Conservation (phyloP, 1,284 basidiomycete species). For the Amylostereum chailletii region DNA sequence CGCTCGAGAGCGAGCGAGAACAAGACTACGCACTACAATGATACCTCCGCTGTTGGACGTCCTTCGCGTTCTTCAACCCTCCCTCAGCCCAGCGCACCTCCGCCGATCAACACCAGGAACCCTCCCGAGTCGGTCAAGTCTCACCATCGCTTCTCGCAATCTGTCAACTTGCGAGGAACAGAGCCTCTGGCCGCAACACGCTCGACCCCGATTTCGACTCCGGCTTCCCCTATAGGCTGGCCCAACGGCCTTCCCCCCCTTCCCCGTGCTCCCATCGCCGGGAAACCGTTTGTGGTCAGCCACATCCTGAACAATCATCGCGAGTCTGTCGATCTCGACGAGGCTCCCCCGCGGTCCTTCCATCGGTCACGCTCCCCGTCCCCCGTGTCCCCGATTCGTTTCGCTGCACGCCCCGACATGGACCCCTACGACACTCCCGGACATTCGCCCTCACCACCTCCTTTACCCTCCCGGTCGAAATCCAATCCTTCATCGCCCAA, state of each 20-base stretch:
- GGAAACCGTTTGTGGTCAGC: background rate
- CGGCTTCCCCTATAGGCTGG: conserved; percentile 15
- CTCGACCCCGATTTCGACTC: conserved; percentile 6
- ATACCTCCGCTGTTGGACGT: conserved; percentile 8
- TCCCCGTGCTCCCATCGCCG: conserved; percentile 18
- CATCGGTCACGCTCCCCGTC: background rate
- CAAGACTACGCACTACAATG: conserved; percentile 12
- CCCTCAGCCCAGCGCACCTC: conserved; percentile 5
- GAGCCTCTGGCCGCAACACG: background rate
- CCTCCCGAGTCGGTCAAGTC: background rate
- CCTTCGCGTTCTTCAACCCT: conserved; percentile 9
- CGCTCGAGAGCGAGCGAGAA: conserved; percentile 11
- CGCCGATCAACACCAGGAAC: background rate
- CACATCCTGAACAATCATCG: background rate
- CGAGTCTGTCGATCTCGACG: background rate
- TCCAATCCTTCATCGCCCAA: conserved; percentile 13
- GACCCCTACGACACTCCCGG: conserved; percentile 20
- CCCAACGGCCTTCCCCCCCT: conserved; percentile 20
- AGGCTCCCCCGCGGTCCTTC: background rate
- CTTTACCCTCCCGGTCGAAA: background rate
- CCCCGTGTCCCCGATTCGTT: background rate
- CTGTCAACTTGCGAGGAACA: conserved; percentile 5
- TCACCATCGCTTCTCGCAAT: conserved; percentile 9
- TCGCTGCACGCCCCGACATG: background rate
- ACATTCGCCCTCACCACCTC: conserved; percentile 23